Conservation (phyloP, 441 rosid species). For the Eugenia klotzschiana region DNA sequence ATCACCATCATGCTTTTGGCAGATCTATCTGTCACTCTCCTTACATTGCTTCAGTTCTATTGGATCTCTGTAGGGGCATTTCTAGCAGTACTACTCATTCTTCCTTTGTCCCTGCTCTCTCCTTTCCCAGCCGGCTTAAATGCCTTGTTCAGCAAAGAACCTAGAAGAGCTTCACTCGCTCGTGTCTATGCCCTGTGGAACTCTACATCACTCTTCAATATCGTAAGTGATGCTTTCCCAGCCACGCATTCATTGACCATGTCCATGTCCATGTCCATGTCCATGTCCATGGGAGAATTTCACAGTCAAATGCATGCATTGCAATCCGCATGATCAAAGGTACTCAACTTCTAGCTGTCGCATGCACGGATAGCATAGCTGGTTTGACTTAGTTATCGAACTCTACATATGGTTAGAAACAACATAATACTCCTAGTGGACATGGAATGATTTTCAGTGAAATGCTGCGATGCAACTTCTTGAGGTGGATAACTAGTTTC, state of each 20-base stretch:
- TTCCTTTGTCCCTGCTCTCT: conserved; percentile 84
- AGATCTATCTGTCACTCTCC: conserved; percentile 75
- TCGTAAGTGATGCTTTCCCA: conserved; percentile 41
- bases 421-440: not conserved
- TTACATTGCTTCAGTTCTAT: conserved; percentile 74
- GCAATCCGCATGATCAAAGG: not conserved
- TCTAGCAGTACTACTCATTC: conserved; percentile 74
- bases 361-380: not conserved
- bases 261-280: not conserved
- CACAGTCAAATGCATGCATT: not conserved
- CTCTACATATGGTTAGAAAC: not conserved
- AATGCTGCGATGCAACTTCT: not conserved
- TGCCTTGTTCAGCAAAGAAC: conserved; percentile 87
- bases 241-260: not conserved
- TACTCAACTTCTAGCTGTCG: not conserved
- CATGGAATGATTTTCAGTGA: not conserved
- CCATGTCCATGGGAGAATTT: not conserved
- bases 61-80: conserved; percentile 89
- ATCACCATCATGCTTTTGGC: conserved; percentile 76
- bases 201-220: conserved; percentile 68
- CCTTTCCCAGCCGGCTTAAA: conserved; percentile 95
- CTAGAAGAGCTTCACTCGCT: conserved; percentile 81
- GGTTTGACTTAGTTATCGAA: not conserved
- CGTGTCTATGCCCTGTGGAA: conserved; percentile 91
- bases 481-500: not conserved